Percentiles rank a stretch among this genome's conserved stretches.
Conservation (phyloP, 2,329 filamentous ascomycete genomes). For the Phialophora chinensis region DNA sequence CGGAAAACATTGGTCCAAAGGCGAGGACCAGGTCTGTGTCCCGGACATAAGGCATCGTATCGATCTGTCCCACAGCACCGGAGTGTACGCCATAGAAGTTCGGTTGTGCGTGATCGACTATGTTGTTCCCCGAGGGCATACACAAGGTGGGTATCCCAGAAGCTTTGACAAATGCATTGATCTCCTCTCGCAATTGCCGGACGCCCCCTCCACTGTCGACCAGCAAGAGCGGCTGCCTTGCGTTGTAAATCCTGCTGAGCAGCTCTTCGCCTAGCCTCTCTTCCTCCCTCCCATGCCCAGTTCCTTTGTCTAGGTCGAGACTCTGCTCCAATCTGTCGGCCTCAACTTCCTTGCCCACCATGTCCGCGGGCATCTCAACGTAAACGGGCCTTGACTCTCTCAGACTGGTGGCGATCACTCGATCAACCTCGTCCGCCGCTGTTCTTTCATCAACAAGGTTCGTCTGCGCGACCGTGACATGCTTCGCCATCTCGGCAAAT, state of each 20-base stretch:
- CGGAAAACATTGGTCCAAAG: conserved; percentile 54
- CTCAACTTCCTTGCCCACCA: conserved; percentile 57
- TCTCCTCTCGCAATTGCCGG: conserved; percentile 73
- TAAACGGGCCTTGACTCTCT: conserved; percentile 61
- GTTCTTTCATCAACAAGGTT: conserved; percentile 53
- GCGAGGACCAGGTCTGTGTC: conserved; percentile 50
- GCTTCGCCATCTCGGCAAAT: conserved; percentile 56
- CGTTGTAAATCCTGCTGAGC: conserved; percentile 72
- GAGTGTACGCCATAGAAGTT: conserved; percentile 85
- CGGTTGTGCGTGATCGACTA: conserved; percentile 75
- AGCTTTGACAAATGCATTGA: conserved; percentile 73
- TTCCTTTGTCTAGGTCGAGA: conserved; percentile 57
- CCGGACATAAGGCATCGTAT: conserved; percentile 49
- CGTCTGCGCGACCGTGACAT: conserved; percentile 57
- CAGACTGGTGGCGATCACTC: conserved; percentile 56
- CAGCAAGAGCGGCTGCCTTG: conserved; percentile 77
- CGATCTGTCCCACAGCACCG: conserved; percentile 72
- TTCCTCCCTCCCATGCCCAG: conserved; percentile 77
- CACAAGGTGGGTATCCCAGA: conserved; percentile 81
- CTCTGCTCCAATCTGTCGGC: conserved; percentile 70
- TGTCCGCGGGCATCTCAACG: conserved; percentile 61
- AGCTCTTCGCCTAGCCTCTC: conserved; percentile 71
- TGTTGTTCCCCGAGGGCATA: conserved; percentile 89
- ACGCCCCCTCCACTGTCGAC: conserved; percentile 84
- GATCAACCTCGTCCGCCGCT: conserved; percentile 58